Evolutionary conservation across 2,329 filamentous ascomycete genomes (phyloP), one percentile per base, ranked within the genome.

Genomic region (Didymella glomerata): DNA sequence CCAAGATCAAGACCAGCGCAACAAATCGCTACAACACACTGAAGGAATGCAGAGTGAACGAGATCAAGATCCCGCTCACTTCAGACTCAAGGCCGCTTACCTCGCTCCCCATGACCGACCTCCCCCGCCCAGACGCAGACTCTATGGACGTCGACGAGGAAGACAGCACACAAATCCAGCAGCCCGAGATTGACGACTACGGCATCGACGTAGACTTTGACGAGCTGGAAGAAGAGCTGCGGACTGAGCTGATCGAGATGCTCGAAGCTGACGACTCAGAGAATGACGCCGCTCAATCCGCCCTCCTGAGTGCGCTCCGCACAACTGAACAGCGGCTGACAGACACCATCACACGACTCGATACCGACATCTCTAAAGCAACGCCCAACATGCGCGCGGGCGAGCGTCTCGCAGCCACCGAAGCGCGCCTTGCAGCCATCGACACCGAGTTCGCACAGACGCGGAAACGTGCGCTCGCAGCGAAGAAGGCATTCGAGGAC

Each of bases 301-400:
- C 66, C 48, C 64, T 68, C 14, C 44, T 65, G 11, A 57, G 63
- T 16, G 52, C 64, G 10, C 64, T 73, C 48, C 68, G 68, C 42
- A 61, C 67, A 18, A 80, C 90, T 24, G 94, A 97, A 71, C 87
- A 91, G 45, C 84, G 85, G 57, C 83, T 99, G 1, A 86, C 90
- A 52, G 91, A 96, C 53, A 89, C 88, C 70, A 92, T 99, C 64
- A 83, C 85, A 20, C 84, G 85, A 27, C 84, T 99, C 10, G 88
- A 88, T 44, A 82, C 85, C 30, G 91, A 97, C 68, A 86, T 99
- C 20, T 93, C 97, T 74, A 97, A 97, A 78, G 89, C 98, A 77
- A 93, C 95, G 62, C 95, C 95, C 25, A 98, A 99, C 77, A 96
- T 97, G 87, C 92, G 94, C 69, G 95, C 94, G 9, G 92, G 93